Evolutionary conservation across 139 green algal genomes (phyloP).

Genomic region (Asterochloris sp.): DNA sequence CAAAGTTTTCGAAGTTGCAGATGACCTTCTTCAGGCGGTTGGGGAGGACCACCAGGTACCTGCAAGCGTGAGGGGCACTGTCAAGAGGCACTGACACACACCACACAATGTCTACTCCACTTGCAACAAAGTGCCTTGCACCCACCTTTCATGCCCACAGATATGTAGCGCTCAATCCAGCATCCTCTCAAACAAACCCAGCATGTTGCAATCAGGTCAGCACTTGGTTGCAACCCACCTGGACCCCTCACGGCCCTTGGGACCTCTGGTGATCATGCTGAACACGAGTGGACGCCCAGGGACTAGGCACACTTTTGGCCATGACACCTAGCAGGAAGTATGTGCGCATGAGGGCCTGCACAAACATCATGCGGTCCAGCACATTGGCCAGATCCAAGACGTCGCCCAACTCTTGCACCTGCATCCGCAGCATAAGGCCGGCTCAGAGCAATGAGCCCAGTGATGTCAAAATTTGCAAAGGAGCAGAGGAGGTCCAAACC

Average conservation of each 20-base stretch:
- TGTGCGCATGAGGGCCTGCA: not conserved
- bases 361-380: not conserved
- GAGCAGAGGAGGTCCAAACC: no score
- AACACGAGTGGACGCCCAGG: not conserved
- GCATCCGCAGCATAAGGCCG: no score
- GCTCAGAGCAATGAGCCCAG: no score
- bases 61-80: not conserved
- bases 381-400: no score
- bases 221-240: no score
- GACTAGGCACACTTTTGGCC: not conserved
- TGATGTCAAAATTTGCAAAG: no score
- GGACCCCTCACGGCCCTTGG: no score
- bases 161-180: not conserved
- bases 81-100: no score
- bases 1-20: not conserved
- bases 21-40: not conserved
- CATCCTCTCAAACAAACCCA: not conserved
- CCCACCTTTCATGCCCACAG: not conserved
- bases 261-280: not conserved
- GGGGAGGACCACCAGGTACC: not conserved
- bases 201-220: not conserved
- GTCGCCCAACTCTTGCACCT: no score
- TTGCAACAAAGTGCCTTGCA: not conserved
- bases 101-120: not conserved
- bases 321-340: constrained; percentile 9